These are phyloP conservation scores for Stentor roeselii DNA, from an alignment of 73 alveolate genomes.

Conservation along the genomic window DNA sequence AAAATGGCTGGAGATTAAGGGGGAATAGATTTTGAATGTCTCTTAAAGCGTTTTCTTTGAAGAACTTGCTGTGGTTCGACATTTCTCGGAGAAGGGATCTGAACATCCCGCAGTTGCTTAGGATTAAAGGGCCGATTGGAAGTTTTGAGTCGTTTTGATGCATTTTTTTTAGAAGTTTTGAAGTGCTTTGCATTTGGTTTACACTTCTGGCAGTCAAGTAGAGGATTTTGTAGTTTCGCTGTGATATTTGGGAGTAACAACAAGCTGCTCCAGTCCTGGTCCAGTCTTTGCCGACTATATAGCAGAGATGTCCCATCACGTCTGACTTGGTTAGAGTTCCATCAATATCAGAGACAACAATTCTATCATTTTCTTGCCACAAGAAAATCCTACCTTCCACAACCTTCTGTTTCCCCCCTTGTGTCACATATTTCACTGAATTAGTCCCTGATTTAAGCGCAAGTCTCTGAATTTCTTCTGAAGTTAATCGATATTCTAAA, in stretches of 20 bases:
- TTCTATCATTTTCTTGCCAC: constrained; percentile 72
- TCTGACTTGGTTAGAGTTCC: constrained; percentile 98
- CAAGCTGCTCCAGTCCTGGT: constrained; percentile 85
- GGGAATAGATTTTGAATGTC: constrained; percentile 82
- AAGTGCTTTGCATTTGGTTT: constrained; percentile 79
- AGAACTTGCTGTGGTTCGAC: constrained; percentile 74
- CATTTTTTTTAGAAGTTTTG: constrained; percentile 50
- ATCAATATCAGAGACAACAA: constrained; percentile 94
- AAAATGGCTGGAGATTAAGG: constrained; percentile 72
- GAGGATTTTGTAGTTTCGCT: constrained; percentile 87
- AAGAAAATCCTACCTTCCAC: constrained; percentile 55
- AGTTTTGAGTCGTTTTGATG: constrained; percentile 50
- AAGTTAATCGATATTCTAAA: too few species aligned
- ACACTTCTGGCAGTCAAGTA: constrained; percentile 96
- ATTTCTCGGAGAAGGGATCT: constrained; percentile 89
- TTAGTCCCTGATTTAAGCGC: neutral
- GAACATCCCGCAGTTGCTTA: constrained; percentile 92
- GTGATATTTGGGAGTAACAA: constrained; percentile 59
- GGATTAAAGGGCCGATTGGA: constrained; percentile 96
- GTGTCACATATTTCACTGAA: neutral
- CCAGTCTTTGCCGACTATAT: constrained; percentile 94
- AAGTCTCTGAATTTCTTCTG: neutral
- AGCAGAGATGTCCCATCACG: constrained; percentile 91
- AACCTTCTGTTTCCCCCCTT: neutral
- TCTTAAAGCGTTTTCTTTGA: constrained; percentile 79